phyloP scores from a whole-genome alignment of 2,329 filamentous ascomycete species.

The Cordyceps farinosa region DNA sequence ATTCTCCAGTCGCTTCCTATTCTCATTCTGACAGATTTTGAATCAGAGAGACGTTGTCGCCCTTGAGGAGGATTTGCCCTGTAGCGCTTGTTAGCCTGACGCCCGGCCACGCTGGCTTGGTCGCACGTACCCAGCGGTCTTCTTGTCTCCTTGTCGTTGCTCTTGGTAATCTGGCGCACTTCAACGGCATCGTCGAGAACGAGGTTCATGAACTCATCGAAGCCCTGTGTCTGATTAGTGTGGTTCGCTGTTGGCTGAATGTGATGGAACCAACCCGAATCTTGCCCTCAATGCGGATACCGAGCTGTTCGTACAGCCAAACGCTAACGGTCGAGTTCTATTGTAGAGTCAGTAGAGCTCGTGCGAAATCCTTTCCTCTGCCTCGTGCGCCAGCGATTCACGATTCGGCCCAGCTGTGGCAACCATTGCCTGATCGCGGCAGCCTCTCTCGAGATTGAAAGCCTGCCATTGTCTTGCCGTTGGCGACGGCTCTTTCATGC shows the following conservation, averaged over 20 bases:
- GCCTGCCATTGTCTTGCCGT: neutral
- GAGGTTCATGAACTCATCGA: conserved; percentile 99
- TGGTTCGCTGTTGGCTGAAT: conserved; percentile 59
- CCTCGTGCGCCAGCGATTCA: neutral
- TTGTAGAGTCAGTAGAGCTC: conserved; percentile 21
- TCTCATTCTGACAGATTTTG: conserved; percentile 47
- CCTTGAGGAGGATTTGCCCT: conserved; percentile 85
- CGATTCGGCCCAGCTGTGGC: neutral
- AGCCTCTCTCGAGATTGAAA: neutral
- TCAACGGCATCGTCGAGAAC: conserved; percentile 95
- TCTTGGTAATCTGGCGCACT: conserved; percentile 80
- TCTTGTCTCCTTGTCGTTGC: conserved; percentile 69
- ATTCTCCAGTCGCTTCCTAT: conserved; percentile 46
- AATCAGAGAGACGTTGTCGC: conserved; percentile 83
- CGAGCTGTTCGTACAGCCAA: conserved; percentile 96
- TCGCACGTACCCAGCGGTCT: conserved; percentile 66
- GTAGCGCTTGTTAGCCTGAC: conserved; percentile 10
- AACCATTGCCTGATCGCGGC: no score
- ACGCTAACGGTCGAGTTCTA: conserved; percentile 82
- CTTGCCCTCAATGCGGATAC: conserved; percentile 91
- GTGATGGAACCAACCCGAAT: conserved; percentile 68
- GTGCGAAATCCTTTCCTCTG: neutral
- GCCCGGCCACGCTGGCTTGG: neutral
- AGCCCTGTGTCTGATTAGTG: conserved; percentile 62
- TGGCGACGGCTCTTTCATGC: neutral